Conservation (phyloP, 192 early-diverging fungal species). For the Funneliformis geosporum region DNA sequence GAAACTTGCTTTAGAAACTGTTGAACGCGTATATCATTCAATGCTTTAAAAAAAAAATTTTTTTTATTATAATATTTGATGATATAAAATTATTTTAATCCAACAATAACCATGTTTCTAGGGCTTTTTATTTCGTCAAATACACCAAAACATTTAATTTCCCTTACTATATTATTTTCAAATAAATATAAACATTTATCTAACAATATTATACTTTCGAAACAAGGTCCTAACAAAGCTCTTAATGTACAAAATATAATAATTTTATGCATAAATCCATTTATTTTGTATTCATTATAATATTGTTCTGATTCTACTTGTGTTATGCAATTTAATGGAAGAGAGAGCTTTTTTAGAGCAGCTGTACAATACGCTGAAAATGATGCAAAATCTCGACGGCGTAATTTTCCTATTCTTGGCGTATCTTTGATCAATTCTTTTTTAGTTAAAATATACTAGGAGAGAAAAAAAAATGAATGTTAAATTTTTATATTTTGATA, state of each 20-base stretch:
- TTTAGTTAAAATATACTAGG: background rate
- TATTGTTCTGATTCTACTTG: conserved; percentile 46
- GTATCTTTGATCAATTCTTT: background rate
- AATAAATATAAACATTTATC: conserved; percentile 72
- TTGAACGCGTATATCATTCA: background rate
- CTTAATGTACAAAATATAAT: conserved; percentile 82
- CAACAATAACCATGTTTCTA: background rate
- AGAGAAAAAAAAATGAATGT: background rate
- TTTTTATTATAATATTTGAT: no score
- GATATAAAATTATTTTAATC: background rate
- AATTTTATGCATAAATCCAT: conserved; percentile 49
- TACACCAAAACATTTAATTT: background rate
- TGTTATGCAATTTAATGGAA: conserved; percentile 40
- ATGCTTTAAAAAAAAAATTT: background rate
- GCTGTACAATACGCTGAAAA: conserved; percentile 59
- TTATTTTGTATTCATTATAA: conserved; percentile 39
- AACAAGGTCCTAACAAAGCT: conserved; percentile 67
- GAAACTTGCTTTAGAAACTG: background rate
- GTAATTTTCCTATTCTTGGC: conserved; percentile 54
- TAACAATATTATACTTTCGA: conserved; percentile 77
- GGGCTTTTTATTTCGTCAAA: background rate
- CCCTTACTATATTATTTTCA: conserved; percentile 47
- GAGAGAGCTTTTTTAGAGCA: conserved; percentile 59
- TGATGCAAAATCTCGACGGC: conserved; percentile 50
- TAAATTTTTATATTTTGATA: background rate